A percentile compares a stretch with the other conserved stretches of the same genome.
Conservation (phyloP, 2,329 filamentous ascomycete species). For the Pseudocercospora crystallina region DNA sequence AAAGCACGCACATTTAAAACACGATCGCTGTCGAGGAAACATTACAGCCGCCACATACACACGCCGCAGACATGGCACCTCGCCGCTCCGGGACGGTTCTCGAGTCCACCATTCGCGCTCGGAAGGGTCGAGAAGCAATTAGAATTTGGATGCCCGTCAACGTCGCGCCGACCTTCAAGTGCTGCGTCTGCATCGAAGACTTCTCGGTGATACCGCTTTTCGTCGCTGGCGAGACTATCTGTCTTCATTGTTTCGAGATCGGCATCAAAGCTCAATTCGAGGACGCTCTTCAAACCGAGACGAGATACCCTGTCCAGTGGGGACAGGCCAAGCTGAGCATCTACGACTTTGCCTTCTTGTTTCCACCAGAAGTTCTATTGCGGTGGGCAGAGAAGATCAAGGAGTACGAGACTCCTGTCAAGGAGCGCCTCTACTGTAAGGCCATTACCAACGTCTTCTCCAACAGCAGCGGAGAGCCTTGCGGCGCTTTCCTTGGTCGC, state of each 20-base stretch:
- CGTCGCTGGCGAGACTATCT: background rate
- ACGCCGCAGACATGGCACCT: too few species aligned
- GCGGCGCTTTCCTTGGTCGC: slow-evolving; percentile 1
- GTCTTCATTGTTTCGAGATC: slow-evolving; percentile 3
- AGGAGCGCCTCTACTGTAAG: slow-evolving; percentile 4
- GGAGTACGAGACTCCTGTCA: slow-evolving; percentile 1
- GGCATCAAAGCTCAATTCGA: slow-evolving; percentile 5
- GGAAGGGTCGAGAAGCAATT: too few species aligned
- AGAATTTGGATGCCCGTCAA: too few species aligned
- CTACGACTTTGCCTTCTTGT: background rate
- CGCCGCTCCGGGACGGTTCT: too few species aligned
- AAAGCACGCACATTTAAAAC: too few species aligned
- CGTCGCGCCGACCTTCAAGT: too few species aligned
- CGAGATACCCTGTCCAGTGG: slow-evolving; percentile 4
- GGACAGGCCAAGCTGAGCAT: background rate
- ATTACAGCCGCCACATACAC: too few species aligned
- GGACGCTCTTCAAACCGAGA: slow-evolving; percentile 4
- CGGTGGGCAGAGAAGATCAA: background rate
- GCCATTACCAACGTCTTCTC: background rate
- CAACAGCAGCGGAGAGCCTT: background rate
- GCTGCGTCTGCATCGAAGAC: too few species aligned
- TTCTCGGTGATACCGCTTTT: too few species aligned
- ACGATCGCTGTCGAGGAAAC: too few species aligned
- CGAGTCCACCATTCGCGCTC: too few species aligned
- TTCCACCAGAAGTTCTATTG: background rate